Base-by-base conservation (phyloP, 192 early-diverging fungal species). In the Dissophora globulifera region DNA sequence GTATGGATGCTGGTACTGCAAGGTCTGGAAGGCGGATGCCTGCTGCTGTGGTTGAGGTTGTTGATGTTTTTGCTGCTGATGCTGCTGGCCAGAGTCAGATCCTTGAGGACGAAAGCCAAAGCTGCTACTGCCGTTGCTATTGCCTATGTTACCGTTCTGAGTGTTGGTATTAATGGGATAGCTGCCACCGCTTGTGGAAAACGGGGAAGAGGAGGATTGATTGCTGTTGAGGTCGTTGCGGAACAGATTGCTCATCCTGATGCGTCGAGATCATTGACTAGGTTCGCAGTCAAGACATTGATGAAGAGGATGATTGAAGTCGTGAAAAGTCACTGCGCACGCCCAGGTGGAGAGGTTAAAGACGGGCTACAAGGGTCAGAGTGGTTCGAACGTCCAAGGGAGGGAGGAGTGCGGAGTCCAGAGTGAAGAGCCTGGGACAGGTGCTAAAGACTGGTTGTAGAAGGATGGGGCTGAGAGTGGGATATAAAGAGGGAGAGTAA, bases 241-340 rank as follows among this genome's bases (percentile, higher is more conserved):
- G 17, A 55, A 65, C 30, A 65, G 45, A 47, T 66, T 38, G 53
- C 48, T 66, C 63, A 66, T 66, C 11, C 30, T 53, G 51, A 25
- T 31, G 45, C 16, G 52, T 49, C 29, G 3, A 33, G 43, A 26
- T 31, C 27, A 31, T 3, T 17, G 7, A 33, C 32, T 12, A 12
- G 2, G 40, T 15, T 43, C 38, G 40, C 50, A 22, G 20, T 16
- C 22, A 52, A n/a, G 61, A 26, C 35, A 41, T 42, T 20, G n/a
- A 26, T 12, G n/a, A 23, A 27, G 17, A 16, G 26, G 23, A 38
- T 12, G 22, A 11, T 13, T 56, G 41, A 4, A 53, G 33, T 8
- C 8, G 27, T 53, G 51, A 10, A n/a, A 26, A 33, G 51, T 53
- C n/a, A 7, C 43, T 4, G 43, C 17, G 43, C 4, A 17, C 12